phyloP scores from a whole-genome alignment of 1,139 yeast species.

The Pichia sp. region DNA sequence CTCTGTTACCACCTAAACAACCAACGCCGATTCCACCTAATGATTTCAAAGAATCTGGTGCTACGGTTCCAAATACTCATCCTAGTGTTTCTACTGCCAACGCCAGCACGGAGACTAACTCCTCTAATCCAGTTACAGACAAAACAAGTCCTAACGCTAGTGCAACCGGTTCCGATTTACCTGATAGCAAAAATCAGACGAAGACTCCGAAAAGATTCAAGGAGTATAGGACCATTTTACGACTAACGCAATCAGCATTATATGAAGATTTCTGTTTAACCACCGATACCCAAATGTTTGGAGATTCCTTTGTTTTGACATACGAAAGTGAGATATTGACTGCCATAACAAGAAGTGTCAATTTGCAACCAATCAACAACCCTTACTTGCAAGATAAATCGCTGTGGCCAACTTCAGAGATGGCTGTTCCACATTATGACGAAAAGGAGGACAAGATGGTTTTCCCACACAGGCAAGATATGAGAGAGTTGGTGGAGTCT shows the following conservation, averaged over 20 bases:
- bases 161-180: not conserved
- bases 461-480: slow-evolving; percentile 47
- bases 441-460: slow-evolving; percentile 38
- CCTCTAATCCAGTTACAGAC: not conserved
- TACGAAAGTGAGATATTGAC: slow-evolving; percentile 84
- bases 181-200: not conserved
- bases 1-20: not conserved
- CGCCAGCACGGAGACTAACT: not conserved
- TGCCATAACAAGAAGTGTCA: slow-evolving; percentile 70
- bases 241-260: slow-evolving; percentile 75
- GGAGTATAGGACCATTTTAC: slow-evolving; percentile 68
- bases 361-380: slow-evolving; percentile 66
- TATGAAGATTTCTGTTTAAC: slow-evolving; percentile 83
- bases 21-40: not conserved
- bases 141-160: not conserved
- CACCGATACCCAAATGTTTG: slow-evolving; percentile 74
- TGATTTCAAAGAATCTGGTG: not conserved
- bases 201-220: slow-evolving; percentile 42
- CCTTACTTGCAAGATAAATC: slow-evolving; percentile 52
- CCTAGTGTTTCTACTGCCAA: not conserved
- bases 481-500: slow-evolving; percentile 33
- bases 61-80: not conserved
- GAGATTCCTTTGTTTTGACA: slow-evolving; percentile 69
- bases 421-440: slow-evolving; percentile 39
- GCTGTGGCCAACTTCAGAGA: slow-evolving; percentile 43